Conservation (phyloP, 768 basidiomycete species). For the Tulasnella sp. region DNA sequence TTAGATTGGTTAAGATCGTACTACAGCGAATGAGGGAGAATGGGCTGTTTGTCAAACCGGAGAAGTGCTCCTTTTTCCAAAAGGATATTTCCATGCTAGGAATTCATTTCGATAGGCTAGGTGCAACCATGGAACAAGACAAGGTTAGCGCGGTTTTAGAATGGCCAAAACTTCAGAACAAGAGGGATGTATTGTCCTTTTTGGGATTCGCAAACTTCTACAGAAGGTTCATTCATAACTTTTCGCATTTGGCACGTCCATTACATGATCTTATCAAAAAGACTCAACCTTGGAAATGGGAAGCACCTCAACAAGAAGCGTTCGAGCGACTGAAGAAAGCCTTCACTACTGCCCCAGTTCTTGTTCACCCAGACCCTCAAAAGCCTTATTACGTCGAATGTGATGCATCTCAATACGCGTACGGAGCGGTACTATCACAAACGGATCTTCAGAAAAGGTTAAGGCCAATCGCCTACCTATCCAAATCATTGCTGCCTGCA, state of each 20-base stretch:
- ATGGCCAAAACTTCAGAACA: constrained; percentile 20
- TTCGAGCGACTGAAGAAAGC: constrained; percentile 12
- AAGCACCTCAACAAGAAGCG: not conserved
- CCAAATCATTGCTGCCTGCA: constrained; percentile 4
- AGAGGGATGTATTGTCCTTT: constrained; percentile 20
- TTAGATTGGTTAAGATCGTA: constrained; percentile 17
- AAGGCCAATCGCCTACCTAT: constrained; percentile 11
- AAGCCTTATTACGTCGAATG: not conserved
- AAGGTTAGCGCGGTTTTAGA: constrained; percentile 20
- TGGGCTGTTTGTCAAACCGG: constrained; percentile 16
- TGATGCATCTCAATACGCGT: constrained; percentile 11
- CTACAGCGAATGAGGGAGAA: constrained; percentile 15
- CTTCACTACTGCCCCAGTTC: constrained; percentile 11
- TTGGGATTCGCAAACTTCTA: constrained; percentile 25
- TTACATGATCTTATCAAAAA: constrained; percentile 19
- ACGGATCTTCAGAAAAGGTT: not conserved
- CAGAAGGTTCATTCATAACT: constrained; percentile 22
- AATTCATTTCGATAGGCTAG: constrained; percentile 13
- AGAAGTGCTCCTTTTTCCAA: constrained; percentile 19
- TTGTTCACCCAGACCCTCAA: not conserved
- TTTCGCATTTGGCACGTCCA: constrained; percentile 16
- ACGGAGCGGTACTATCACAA: constrained; percentile 11
- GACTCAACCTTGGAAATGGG: not conserved
- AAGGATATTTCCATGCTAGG: constrained; percentile 17
- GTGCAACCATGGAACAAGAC: constrained; percentile 19